These are phyloP conservation scores for Fusarium sp. DNA, from an alignment of 2,329 filamentous ascomycete species.

Conservation along the genomic window DNA sequence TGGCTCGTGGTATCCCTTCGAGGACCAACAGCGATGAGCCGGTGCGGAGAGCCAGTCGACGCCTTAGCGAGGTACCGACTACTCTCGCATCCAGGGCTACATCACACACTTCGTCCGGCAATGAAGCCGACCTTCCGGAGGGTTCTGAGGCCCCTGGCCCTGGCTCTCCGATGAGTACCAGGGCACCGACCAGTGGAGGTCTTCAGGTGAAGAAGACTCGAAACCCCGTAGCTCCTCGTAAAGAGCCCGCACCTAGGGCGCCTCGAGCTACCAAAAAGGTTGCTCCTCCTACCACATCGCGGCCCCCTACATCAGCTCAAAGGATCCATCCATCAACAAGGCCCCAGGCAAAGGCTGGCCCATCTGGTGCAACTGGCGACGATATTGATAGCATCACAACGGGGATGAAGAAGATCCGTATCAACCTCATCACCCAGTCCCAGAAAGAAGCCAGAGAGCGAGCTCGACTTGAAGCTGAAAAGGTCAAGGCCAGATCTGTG, in stretches of 20 bases:
- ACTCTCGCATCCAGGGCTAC: constrained; percentile 40
- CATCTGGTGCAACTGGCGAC: constrained; percentile 39
- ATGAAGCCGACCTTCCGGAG: constrained; percentile 12
- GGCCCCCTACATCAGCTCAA: constrained; percentile 16
- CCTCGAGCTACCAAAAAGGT: constrained; percentile 54
- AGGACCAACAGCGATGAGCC: constrained; percentile 41
- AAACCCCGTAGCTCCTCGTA: constrained; percentile 57
- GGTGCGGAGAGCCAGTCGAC: constrained; percentile 55
- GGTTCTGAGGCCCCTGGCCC: constrained; percentile 48
- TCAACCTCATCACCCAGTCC: constrained; percentile 69
- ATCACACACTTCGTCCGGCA: constrained; percentile 11
- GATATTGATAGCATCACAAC: constrained; percentile 67
- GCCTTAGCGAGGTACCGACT: constrained; percentile 62
- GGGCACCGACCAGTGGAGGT: constrained; percentile 52
- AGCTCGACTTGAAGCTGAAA: constrained; percentile 42
- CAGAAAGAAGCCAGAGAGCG: constrained; percentile 66
- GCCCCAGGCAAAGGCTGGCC: constrained; percentile 20
- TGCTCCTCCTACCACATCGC: constrained; percentile 28
- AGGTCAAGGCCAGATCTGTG: constrained; percentile 14
- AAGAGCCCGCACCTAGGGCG: constrained; percentile 51
- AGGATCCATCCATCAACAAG: constrained; percentile 28
- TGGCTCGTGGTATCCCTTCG: constrained; percentile 48
- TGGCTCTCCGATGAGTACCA: constrained; percentile 55
- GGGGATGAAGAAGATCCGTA: constrained; percentile 72
- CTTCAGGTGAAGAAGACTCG: constrained; percentile 71